A percentile compares a stretch with the other conserved stretches of the same genome.
These are phyloP conservation scores for Pythium brassicae DNA, from an alignment of 352 stramenopile genomes.

Conservation along the genomic window DNA sequence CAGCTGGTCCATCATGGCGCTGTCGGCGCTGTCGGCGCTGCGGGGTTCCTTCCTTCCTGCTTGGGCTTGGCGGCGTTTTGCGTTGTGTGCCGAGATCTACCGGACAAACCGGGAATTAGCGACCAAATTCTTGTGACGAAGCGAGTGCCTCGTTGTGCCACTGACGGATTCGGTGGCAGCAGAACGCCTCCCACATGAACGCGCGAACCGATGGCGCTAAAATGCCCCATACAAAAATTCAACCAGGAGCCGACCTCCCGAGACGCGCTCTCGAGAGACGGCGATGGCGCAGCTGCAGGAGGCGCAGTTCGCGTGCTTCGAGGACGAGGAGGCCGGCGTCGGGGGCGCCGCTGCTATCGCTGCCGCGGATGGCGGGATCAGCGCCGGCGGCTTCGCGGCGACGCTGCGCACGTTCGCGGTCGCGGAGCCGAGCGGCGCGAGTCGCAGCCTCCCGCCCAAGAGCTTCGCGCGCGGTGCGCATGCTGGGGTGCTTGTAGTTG, in stretches of 20 bases:
- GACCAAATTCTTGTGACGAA: too few relatives aligned
- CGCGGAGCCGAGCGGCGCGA: conserved; percentile 9
- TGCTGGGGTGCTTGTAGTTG: too few relatives aligned
- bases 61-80: background rate
- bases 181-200: too few relatives aligned
- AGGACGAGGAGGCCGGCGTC: conserved; percentile 39
- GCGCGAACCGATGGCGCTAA: too few relatives aligned
- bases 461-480: conserved; percentile 47
- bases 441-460: conserved; percentile 39
- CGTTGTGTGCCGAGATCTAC: too few relatives aligned
- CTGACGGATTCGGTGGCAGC: too few relatives aligned
- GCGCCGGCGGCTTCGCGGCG: conserved; percentile 3
- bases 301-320: conserved; percentile 69
- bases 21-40: background rate
- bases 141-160: too few relatives aligned
- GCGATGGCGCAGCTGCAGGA: conserved; percentile 53
- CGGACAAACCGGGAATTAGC: too few relatives aligned
- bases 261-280: background rate
- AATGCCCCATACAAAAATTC: background rate
- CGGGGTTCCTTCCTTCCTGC: background rate
- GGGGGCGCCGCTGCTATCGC: background rate
- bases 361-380: conserved; percentile 14
- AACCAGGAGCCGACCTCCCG: background rate
- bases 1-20: conserved; percentile 57
- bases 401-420: conserved; percentile 12